These are phyloP conservation scores for Anisodus tanguticus DNA, from an alignment of 257 asterid species.

Conservation along the genomic window DNA sequence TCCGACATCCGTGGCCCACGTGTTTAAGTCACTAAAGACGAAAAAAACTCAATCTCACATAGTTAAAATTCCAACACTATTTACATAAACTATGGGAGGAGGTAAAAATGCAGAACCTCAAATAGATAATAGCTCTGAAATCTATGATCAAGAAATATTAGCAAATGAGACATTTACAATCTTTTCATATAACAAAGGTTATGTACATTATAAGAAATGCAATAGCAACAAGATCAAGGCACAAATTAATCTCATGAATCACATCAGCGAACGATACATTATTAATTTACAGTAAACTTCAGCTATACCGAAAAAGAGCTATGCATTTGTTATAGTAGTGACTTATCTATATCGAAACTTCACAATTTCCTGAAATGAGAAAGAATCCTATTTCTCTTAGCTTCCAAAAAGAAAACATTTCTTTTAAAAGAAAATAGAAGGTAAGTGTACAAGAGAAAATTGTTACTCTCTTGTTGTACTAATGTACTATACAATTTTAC, in stretches of 20 bases:
- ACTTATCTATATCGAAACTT: neutral
- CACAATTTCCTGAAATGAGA: conserved; percentile 3
- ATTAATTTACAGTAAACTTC: too few relatives aligned
- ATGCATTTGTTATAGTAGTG: too few relatives aligned
- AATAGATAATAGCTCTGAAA: neutral
- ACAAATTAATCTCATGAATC: neutral
- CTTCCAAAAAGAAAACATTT: neutral
- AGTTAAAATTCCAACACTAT: too few relatives aligned
- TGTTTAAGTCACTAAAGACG: too few relatives aligned
- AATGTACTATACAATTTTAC: conserved; percentile 14
- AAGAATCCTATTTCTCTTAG: neutral
- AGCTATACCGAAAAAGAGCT: neutral
- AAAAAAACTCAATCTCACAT: too few relatives aligned
- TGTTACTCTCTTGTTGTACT: neutral
- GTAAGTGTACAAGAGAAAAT: conserved; percentile 19
- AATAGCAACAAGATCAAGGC: neutral
- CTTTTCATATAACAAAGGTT: neutral
- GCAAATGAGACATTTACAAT: neutral
- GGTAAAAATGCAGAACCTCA: neutral
- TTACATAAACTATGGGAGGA: too few relatives aligned
- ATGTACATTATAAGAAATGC: neutral
- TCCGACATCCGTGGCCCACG: too few relatives aligned
- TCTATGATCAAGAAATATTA: neutral
- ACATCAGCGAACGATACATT: neutral
- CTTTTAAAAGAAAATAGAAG: neutral